Base-by-base conservation (phyloP, 208 protist species). In the Leishmania amazonensis region DNA sequence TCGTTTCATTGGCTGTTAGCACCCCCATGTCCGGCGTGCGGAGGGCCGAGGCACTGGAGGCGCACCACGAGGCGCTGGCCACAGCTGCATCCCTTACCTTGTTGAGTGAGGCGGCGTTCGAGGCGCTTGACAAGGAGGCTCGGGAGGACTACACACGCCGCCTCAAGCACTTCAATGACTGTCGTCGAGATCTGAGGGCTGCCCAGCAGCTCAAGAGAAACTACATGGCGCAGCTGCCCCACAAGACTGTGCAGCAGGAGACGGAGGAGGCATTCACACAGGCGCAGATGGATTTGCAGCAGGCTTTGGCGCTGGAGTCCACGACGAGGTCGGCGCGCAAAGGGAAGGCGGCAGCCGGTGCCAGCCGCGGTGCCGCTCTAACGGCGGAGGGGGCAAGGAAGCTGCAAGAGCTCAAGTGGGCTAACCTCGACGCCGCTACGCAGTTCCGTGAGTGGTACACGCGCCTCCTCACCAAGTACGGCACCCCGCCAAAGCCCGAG, bases 141-240 rank as follows among this genome's bases (percentile, higher is more conserved):
- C 93, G 90, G 1, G 88, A 94, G 21, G 80, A 81, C 15, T 96
- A 97, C 88, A 96, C 97, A 80, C 64, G 70, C 11, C 88, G 87
- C 15, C 87, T 97, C 24, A 90, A 96, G 83, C 87, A 95, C 72
- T 93, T 90, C 78, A 97, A 96, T 72, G 90, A 96, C 79, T 96
- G 93, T 80, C 91, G 91, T 53, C 85, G 87, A 53, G 89, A 90
- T 42, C 75, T 96, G 65, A 80, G 86, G 17, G 84, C 79, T 19
- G 88, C 84, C 60, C 83, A 75, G 62, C 87, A 79, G 40, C 73
- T 82, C 28, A 71, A 80, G 75, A 24, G 49, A 40, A 21, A 28
- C 54, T 83, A 80, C 74, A 53, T 57, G 17, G 65, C 64, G 35
- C 78, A 86, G 83, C 75, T 86, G n/a, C 83, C 83, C 8, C 78